These are phyloP conservation scores for Secale cereale DNA, from an alignment of 176 grass and related monocot species.

Conservation along the genomic window DNA sequence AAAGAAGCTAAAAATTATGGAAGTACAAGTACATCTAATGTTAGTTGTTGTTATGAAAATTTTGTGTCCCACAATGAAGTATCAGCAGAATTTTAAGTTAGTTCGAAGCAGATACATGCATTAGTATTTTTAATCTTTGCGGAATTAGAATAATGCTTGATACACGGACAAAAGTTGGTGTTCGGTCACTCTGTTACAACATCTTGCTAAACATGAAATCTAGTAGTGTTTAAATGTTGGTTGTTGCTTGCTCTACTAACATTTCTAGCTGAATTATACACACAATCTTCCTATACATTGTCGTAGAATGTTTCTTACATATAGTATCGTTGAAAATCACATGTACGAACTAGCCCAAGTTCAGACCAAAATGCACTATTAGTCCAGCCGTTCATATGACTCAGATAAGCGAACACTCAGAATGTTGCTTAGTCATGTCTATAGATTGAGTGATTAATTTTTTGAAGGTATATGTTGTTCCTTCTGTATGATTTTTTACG, in stretches of 20 bases:
- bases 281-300: neutral
- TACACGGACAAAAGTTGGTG: neutral
- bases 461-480: no score
- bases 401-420: neutral
- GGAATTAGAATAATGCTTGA: neutral
- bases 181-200: neutral
- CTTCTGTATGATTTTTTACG: neutral
- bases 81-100: no score
- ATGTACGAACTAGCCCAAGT: neutral
- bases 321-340: neutral
- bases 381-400: no score
- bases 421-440: neutral
- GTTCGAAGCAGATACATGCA: neutral
- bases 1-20: no score
- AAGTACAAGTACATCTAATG: no score
- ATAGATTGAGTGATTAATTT: neutral
- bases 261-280: neutral
- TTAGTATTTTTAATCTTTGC: neutral
- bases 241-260: neutral
- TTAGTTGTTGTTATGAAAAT: no score
- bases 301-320: neutral
- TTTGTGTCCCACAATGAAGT: no score
- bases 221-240: no score
- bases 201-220: neutral
- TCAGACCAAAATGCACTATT: no score